Base-by-base conservation (phyloP, 2,329 filamentous ascomycete species). In the Gnomoniopsis sp. region DNA sequence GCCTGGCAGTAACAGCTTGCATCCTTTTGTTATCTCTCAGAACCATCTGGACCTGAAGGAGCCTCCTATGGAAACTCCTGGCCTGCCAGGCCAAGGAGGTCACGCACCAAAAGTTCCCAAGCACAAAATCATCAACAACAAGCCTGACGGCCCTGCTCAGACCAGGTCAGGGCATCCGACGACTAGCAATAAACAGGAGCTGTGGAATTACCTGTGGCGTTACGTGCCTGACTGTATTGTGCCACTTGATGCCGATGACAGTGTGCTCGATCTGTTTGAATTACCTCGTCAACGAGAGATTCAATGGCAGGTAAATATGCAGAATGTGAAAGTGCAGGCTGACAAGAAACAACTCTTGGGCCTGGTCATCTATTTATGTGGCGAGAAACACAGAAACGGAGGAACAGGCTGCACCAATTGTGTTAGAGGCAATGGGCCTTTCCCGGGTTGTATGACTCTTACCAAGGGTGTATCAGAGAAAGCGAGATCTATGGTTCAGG, bases 181-280 rank as follows among this genome's bases (percentile, higher is more conserved):
- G 1, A 36, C 6, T 23, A 19, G 26, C 15, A 19, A 38, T 6
- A 43, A 52, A 8, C 48, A 55, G 47, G n/a, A 36, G 41, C 38
- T 62, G n/a, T 62, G 59, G 59, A 51, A 59, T 12, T 53, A 59
- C 30, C 53, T 62, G 14, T 49, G 53, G 11, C 57, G 57, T 3
- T 59, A 56, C 23, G 34, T 62, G n/a, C 56, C 57, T 30, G 23
- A 19, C 15, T 23, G 53, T 26, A 15, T 53, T 7, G 15, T 49
- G 6, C 38, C 46, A 12, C 10, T 48, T 6, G 21, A 43, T 10
- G 33, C 49, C 21, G 53, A 59, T 21, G 3, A 11, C 26, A 44
- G 36, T 17, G 26, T 60, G 15, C 19, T 34, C 15, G 41, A 38
- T 21, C 36, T 60, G 6, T 53, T 60, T 17, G 36, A 41, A n/a